Percentiles rank a stretch among this genome's conserved stretches.
phyloP scores from a whole-genome alignment of 345 rosid genomes.

The Brassica juncea region DNA sequence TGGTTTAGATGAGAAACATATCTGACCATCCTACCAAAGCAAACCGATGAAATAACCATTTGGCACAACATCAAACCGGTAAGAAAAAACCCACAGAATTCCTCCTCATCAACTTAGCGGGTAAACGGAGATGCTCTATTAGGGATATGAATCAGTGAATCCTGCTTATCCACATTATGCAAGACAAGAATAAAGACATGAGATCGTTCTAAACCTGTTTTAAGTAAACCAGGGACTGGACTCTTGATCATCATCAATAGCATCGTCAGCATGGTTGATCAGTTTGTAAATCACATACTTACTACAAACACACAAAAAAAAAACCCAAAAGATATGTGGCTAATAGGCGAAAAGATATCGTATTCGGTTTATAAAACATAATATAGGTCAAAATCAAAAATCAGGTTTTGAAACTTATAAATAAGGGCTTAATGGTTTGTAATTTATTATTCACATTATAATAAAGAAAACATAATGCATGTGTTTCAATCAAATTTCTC shows the following conservation, averaged over 20 bases:
- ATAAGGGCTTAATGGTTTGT: background rate
- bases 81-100: background rate
- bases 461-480: background rate
- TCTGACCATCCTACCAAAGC: conserved; percentile 1
- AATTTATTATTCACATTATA: background rate
- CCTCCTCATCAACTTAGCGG: background rate
- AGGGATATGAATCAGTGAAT: background rate
- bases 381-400: background rate
- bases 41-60: conserved; percentile 24
- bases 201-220: too few species aligned
- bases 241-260: background rate
- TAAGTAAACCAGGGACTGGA: background rate
- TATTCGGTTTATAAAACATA: background rate
- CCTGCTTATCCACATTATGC: background rate
- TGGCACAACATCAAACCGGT: background rate
- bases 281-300: conserved; percentile 76
- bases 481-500: background rate
- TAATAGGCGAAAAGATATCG: background rate
- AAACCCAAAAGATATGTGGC: background rate
- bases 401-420: background rate
- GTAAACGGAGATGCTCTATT: background rate
- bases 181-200: conserved; percentile 15
- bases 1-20: background rate
- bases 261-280: background rate
- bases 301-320: conserved; percentile 39